Evolutionary conservation across 345 rosid species (phyloP), one percentile per base, ranked within the genome.

Genomic region (Pugionium cornutum): DNA sequence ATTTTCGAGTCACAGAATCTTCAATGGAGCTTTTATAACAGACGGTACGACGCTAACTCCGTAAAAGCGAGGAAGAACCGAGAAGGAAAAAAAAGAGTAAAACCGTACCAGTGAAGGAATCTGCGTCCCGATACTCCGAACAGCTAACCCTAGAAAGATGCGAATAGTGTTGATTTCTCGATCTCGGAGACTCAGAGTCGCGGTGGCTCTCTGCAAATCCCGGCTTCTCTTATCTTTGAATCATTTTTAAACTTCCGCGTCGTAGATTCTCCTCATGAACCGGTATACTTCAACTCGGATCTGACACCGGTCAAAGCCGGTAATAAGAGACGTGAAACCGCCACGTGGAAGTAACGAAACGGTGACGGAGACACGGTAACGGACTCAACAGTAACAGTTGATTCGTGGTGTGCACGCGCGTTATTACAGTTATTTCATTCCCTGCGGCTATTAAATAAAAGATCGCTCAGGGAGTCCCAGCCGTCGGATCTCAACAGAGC

Each of bases 281-380:
- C 76, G 70, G 53, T 60, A 4, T 34, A 36, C 30, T 61, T 58
- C 61, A 47, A 66, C 52, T 62, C 54, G 68, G 79, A 77, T 75
- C 76, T 66, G 64, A 50, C 29, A 78, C 78, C 60, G 78, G 81
- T 55, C 46, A 40, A 58, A 30, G 46, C 69, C 68, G 75, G 77
- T 78, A 35, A 31, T 30, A 9, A 35, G n/a, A 26, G 29, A 25
- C 2, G 3, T 1, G 1, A n/a, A 59, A 75, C 75, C 7, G 75
- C 58, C 82, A 54, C 65, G 79, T 78, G 78, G n/a, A 66, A 28
- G 65, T 51, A 7, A 37, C 7, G 4, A 9, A 7, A 7, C 61
- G 29, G 53, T 45, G 35, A 45, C 36, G 44, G 30, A 45, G 18
- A 33, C 53, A 60, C 53, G 2, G 59, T 49, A 11, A 40, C 43